Evolutionary conservation across 768 basidiomycete genomes (phyloP), one percentile per base, ranked within the genome.

Genomic region (Mycena chlorophos): DNA sequence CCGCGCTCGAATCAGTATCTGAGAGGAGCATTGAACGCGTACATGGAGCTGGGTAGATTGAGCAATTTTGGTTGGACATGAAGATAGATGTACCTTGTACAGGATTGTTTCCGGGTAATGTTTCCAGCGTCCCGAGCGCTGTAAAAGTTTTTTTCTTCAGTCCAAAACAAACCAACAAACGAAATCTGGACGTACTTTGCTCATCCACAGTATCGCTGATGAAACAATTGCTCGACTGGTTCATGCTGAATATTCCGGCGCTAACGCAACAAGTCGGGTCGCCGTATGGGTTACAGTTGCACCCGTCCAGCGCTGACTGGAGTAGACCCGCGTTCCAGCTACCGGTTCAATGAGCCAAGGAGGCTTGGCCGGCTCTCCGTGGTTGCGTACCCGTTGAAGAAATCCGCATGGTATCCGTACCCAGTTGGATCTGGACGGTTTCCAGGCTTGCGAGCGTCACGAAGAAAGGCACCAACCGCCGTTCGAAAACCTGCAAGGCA

Each of bases 391-490:
- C 55, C 59, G 49, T 72, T 70, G 52, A 66, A 61, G 56, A 71
- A 75, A 58, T 75, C 74, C 3, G 67, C 71, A 52, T 72, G 70
- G 34, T 70, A 62, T 26, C 74, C 76, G 56, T 71, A 73, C 3
- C 77, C 76, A 5, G 75, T 77, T 4, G 75, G 69, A 55, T 80
- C 79, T 20, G 75, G 76, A 52, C 72, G 71, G 14, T 8, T 13
- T 22, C 42, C 40, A 14, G 30, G 46, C 3, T 37, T n/a, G n/a
- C n/a, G n/a, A n/a, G n/a, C n/a, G 16, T 38, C 25, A 5, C n/a
- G 26, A 48, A 31, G 19, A 38, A n/a, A 16, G 19, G 12, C 26
- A 8, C 10, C 1, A 12, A 28, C 3, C 4, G 26, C 55, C n/a
- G n/a, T n/a, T n/a, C n/a, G n/a, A n/a, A n/a, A n/a, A n/a, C n/a